A percentile compares a stretch with the other conserved stretches of the same genome.
Conservation (phyloP, 2,329 filamentous ascomycete genomes). For the Penicillium nordicum region DNA sequence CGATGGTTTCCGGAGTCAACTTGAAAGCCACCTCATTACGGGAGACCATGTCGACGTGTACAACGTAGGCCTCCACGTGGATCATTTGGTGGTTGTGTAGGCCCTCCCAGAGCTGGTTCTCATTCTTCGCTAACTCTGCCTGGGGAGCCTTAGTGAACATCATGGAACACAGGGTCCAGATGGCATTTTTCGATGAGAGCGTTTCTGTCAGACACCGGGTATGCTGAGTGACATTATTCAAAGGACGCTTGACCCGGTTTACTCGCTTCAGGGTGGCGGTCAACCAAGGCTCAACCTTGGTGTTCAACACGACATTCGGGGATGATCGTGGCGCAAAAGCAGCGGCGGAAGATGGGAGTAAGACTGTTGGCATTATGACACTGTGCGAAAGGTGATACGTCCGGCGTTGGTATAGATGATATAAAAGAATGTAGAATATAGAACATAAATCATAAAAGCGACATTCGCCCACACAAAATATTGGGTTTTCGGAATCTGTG, state of each 20-base stretch:
- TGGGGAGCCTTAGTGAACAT: constrained; percentile 91
- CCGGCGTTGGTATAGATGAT: constrained; percentile 39
- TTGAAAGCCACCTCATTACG: constrained; percentile 98
- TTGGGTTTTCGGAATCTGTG: neutral
- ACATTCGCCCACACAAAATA: constrained; percentile 39
- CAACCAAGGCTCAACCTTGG: constrained; percentile 93
- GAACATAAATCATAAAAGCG: constrained; percentile 35
- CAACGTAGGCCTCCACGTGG: constrained; percentile 94
- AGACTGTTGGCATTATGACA: constrained; percentile 77
- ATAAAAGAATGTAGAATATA: constrained; percentile 35
- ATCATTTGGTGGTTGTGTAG: constrained; percentile 90
- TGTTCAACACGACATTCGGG: constrained; percentile 89
- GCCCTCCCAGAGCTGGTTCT: constrained; percentile 78
- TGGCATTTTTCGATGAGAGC: constrained; percentile 80
- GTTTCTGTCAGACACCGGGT: constrained; percentile 93
- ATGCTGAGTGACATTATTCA: constrained; percentile 96
- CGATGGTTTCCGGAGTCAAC: constrained; percentile 91
- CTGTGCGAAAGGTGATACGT: constrained; percentile 53
- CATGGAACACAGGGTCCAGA: constrained; percentile 90
- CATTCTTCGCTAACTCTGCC: constrained; percentile 75
- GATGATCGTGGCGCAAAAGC: constrained; percentile 92
- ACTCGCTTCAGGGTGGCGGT: constrained; percentile 95
- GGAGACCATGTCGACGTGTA: constrained; percentile 98
- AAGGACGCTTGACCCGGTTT: constrained; percentile 91
- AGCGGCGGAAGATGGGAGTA: constrained; percentile 90